phyloP scores from a whole-genome alignment of 192 early-diverging fungal genomes.

The Coemansia sp. region DNA sequence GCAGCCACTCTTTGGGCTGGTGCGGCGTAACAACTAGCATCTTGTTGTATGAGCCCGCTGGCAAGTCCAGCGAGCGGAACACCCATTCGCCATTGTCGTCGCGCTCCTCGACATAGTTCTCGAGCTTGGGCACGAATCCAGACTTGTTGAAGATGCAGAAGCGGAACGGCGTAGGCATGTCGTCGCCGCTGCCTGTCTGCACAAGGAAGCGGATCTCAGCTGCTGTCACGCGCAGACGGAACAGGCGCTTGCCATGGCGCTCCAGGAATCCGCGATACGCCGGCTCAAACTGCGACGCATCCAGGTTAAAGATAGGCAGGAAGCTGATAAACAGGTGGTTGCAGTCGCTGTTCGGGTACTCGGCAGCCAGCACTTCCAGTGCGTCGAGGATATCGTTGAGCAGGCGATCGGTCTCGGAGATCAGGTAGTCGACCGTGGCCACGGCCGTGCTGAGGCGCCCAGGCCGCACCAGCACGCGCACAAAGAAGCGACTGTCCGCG shows the following conservation, averaged over 20 bases:
- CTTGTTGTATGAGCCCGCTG: slow-evolving; percentile 79
- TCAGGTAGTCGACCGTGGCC: slow-evolving; percentile 89
- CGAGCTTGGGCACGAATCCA: slow-evolving; percentile 87
- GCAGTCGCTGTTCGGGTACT: slow-evolving; percentile 95
- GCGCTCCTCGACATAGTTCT: slow-evolving; percentile 90
- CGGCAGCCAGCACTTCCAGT: slow-evolving; percentile 87
- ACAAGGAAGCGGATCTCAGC: slow-evolving; percentile 96
- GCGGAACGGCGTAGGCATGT: slow-evolving; percentile 76
- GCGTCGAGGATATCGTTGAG: slow-evolving; percentile 93
- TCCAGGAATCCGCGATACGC: slow-evolving; percentile 88
- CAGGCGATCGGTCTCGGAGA: slow-evolving; percentile 92
- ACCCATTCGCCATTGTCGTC: slow-evolving; percentile 79
- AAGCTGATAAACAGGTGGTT: slow-evolving; percentile 99
- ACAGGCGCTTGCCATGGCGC: slow-evolving; percentile 92
- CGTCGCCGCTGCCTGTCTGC: slow-evolving; percentile 62
- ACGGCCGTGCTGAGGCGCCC: slow-evolving; percentile 76
- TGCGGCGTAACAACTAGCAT: slow-evolving; percentile 80
- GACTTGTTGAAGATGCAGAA: slow-evolving; percentile 91
- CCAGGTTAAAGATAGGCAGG: slow-evolving; percentile 91
- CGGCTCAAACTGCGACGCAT: slow-evolving; percentile 77
- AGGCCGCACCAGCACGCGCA: slow-evolving; percentile 93
- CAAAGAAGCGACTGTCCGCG: slow-evolving; percentile 95
- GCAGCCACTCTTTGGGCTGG: slow-evolving; percentile 92
- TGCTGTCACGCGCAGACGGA: slow-evolving; percentile 90
- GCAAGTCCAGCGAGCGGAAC: slow-evolving; percentile 78